phyloP scores from a whole-genome alignment of 305 asterid genomes.

The Fraxinus greggii region DNA sequence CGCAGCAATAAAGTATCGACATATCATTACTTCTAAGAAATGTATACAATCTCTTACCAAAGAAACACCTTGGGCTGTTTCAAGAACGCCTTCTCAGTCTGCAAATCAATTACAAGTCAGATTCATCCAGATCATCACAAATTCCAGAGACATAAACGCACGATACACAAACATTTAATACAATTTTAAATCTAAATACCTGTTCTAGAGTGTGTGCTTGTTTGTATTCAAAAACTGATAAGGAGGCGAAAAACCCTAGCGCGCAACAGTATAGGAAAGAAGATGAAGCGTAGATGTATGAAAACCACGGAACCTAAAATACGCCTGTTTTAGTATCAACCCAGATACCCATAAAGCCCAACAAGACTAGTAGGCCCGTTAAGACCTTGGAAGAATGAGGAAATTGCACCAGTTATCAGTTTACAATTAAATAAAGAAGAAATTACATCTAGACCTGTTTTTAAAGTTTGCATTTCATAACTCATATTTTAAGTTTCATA shows the following conservation, averaged over 20 bases:
- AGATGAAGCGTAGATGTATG: background rate
- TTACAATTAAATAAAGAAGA: too few species aligned
- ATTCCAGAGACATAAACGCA: background rate
- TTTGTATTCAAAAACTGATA: background rate
- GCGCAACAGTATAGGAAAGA: background rate
- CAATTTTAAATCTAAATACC: background rate
- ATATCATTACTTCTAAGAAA: background rate
- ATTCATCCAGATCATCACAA: background rate
- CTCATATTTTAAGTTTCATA: too few species aligned
- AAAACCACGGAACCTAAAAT: background rate
- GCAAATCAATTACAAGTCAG: constrained; percentile 8
- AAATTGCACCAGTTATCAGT: too few species aligned
- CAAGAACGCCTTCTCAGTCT: constrained; percentile 35
- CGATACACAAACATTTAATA: background rate
- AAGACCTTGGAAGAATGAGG: background rate
- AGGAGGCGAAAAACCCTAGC: background rate
- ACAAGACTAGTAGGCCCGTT: background rate
- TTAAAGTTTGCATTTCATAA: too few species aligned
- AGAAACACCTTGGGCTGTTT: constrained; percentile 32
- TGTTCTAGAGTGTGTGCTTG: constrained; percentile 1
- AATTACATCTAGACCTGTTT: too few species aligned
- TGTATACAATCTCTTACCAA: constrained; percentile 7
- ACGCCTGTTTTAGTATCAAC: background rate
- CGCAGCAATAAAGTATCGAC: background rate
- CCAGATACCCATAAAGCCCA: background rate